These are phyloP conservation scores for Capsella bursapastoris DNA, from an alignment of 345 rosid genomes.

Conservation along the genomic window DNA sequence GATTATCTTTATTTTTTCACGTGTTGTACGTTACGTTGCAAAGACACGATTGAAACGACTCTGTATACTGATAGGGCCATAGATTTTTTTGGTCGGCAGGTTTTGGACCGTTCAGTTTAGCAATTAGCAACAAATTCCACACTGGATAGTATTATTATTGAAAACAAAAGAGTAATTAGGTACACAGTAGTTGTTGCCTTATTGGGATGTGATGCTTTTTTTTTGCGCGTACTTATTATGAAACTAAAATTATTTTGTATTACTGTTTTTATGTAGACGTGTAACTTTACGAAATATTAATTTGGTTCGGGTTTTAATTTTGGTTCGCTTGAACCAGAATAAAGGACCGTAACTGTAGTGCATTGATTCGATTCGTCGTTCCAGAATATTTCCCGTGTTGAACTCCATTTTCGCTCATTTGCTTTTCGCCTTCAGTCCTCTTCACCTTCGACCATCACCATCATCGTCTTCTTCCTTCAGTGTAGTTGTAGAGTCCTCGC, in stretches of 20 bases:
- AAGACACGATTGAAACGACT: neutral
- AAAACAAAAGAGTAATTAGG: too few relatives aligned
- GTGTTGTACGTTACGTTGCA: slow-evolving; percentile 21
- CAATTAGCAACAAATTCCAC: neutral
- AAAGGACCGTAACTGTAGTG: slow-evolving; percentile 11
- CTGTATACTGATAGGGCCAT: neutral
- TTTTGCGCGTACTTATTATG: too few relatives aligned
- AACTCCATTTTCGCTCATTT: neutral
- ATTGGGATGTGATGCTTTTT: too few relatives aligned
- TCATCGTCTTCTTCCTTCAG: slow-evolving; percentile 15
- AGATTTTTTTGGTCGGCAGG: slow-evolving; percentile 5
- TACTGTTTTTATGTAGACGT: too few relatives aligned
- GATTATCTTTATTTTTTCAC: slow-evolving; percentile 24
- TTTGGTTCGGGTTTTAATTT: neutral
- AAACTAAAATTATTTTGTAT: too few relatives aligned
- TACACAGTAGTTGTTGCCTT: too few relatives aligned
- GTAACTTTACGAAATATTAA: too few relatives aligned
- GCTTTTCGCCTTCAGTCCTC: neutral
- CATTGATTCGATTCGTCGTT: neutral
- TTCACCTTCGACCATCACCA: neutral
- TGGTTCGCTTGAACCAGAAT: slow-evolving; percentile 34
- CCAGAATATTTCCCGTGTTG: neutral
- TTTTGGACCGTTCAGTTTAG: neutral
- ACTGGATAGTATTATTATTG: neutral
- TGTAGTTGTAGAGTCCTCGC: slow-evolving; percentile 13